Conservation (phyloP, 2,329 filamentous ascomycete genomes). For the Clarireedia hainanense region DNA sequence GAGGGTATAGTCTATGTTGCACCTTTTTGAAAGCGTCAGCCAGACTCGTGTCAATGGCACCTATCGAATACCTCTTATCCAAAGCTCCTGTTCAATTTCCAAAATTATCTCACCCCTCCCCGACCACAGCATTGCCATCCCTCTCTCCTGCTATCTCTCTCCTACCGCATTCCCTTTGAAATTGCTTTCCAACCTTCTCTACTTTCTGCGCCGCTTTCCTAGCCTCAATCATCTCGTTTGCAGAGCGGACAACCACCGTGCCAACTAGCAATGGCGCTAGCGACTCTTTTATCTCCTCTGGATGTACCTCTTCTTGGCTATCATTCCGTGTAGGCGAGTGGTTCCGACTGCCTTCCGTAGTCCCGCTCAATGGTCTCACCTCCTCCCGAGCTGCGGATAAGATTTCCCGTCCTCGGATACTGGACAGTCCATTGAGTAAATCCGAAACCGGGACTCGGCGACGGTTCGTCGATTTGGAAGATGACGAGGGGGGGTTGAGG, state of each 20-base stretch:
- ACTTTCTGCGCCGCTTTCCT: slow-evolving; percentile 44
- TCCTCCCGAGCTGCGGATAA: slow-evolving; percentile 16
- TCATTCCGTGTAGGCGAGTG: background rate
- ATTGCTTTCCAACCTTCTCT: slow-evolving; percentile 45
- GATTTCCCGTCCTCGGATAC: slow-evolving; percentile 1
- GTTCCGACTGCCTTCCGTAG: slow-evolving; percentile 11
- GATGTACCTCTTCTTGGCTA: background rate
- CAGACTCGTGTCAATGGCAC: background rate
- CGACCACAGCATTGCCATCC: background rate
- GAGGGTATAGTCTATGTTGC: no score
- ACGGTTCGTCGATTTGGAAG: background rate
- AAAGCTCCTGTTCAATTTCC: background rate
- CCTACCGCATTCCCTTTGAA: slow-evolving; percentile 45
- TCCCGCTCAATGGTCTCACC: slow-evolving; percentile 19
- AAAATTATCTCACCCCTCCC: background rate
- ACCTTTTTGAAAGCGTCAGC: background rate
- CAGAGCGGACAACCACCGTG: slow-evolving; percentile 43
- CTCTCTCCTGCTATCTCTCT: slow-evolving; percentile 26
- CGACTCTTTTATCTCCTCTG: background rate
- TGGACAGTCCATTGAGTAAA: background rate
- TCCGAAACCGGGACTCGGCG: background rate
- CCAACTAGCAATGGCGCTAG: slow-evolving; percentile 43
- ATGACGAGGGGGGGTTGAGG: slow-evolving; percentile 30
- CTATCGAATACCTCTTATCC: background rate
- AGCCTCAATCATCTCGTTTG: slow-evolving; percentile 42